phyloP scores from a whole-genome alignment of 768 basidiomycete species.

The Lyophyllum shimeji region DNA sequence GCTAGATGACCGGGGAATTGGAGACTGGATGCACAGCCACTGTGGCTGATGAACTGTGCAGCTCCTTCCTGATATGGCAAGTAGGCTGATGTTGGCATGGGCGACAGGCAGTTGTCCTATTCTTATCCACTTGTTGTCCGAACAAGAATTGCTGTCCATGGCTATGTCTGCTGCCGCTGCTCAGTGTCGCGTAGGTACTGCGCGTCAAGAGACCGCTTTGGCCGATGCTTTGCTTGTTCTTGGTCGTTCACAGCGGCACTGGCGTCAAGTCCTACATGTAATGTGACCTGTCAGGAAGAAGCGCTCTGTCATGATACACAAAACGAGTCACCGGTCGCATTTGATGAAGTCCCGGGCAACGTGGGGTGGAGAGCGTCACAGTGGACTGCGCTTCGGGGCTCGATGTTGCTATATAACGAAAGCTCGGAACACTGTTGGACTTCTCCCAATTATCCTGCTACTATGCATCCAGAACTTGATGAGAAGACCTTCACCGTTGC shows the following conservation, averaged over 20 bases:
- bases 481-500: constrained; percentile 12
- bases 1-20: constrained; percentile 8
- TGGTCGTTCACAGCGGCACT: too few species aligned
- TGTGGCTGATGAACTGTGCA: constrained; percentile 45
- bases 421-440: background rate
- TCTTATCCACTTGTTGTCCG: background rate
- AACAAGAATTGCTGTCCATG: background rate
- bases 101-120: background rate
- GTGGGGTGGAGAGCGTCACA: background rate
- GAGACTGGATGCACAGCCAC: constrained; percentile 37
- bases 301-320: background rate
- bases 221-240: too few species aligned
- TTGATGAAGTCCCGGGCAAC: too few species aligned
- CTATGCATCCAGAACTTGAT: constrained; percentile 8
- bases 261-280: too few species aligned
- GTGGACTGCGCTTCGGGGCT: background rate
- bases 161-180: background rate
- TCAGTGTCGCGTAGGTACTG: background rate
- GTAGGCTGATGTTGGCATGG: background rate
- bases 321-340: background rate
- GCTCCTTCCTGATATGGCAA: constrained; percentile 19
- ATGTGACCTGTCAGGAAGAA: background rate
- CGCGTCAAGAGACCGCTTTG: too few species aligned
- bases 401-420: background rate
- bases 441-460: background rate